Conservation (phyloP, 2,329 filamentous ascomycete genomes). For the Fulvia fulva region DNA sequence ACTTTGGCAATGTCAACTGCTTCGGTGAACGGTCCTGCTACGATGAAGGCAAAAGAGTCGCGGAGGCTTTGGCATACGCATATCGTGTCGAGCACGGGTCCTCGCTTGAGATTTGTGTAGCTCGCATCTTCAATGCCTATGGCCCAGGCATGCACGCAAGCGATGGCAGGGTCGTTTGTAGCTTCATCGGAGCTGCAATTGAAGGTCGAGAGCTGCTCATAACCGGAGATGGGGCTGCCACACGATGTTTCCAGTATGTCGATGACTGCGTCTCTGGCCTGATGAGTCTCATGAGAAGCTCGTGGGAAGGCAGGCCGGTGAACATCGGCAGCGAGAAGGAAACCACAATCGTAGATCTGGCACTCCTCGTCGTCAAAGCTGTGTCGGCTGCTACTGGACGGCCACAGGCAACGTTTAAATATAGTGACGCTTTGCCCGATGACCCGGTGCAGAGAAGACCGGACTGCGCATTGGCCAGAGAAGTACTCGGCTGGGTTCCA, state of each 20-base stretch:
- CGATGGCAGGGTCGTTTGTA: constrained; percentile 8
- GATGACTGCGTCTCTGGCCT: constrained; percentile 5
- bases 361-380: background rate
- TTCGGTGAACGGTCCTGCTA: constrained; percentile 12
- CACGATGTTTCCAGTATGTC: constrained; percentile 6
- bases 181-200: constrained; percentile 4
- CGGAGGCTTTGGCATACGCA: constrained; percentile 10
- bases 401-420: background rate
- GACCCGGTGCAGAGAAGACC: constrained; percentile 4
- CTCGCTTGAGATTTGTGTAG: background rate
- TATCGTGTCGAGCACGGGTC: constrained; percentile 6
- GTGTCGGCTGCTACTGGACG: background rate
- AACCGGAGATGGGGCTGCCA: constrained; percentile 1
- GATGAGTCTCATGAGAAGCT: constrained; percentile 1
- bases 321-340: constrained; percentile 7
- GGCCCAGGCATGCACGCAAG: constrained; percentile 3
- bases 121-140: constrained; percentile 9
- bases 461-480: constrained; percentile 1
- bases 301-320: constrained; percentile 1
- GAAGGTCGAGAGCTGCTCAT: background rate
- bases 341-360: constrained; percentile 1
- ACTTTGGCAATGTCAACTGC: constrained; percentile 11
- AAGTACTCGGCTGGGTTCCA: constrained; percentile 5
- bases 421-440: background rate
- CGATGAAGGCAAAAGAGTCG: constrained; percentile 13